A percentile compares a stretch with the other conserved stretches of the same genome.
These are phyloP conservation scores for Neoboletus brunneissimus DNA, from an alignment of 768 basidiomycete genomes.

Conservation along the genomic window DNA sequence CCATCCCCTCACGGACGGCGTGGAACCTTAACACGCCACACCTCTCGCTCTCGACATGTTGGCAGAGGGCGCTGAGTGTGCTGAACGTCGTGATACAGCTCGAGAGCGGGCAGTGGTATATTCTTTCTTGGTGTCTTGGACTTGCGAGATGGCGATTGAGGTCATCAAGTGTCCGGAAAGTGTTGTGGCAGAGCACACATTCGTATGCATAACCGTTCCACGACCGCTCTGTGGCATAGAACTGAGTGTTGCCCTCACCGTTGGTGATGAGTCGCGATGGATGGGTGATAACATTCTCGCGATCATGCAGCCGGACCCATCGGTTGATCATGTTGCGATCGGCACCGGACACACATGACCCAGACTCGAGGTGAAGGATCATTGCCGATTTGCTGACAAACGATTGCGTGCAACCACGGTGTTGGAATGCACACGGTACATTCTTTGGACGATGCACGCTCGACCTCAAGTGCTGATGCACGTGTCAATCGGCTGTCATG, in stretches of 20 bases:
- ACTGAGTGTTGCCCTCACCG: slow-evolving; percentile 3
- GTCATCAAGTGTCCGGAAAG: slow-evolving; percentile 37
- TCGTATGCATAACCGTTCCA: slow-evolving; percentile 51
- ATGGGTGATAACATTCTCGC: slow-evolving; percentile 50
- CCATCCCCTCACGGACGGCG: slow-evolving; percentile 39
- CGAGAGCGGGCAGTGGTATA: slow-evolving; percentile 52
- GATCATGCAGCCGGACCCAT: slow-evolving; percentile 44
- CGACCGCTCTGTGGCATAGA: slow-evolving; percentile 36
- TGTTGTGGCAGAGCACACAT: slow-evolving; percentile 58
- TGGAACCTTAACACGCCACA: slow-evolving; percentile 55
- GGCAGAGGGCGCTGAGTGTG: slow-evolving; percentile 56
- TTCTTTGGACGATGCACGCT: slow-evolving; percentile 42
- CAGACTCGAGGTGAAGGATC: slow-evolving; percentile 61
- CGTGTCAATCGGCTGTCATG: neutral
- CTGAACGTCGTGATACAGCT: slow-evolving; percentile 44
- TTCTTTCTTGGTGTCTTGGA: slow-evolving; percentile 51
- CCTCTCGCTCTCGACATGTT: slow-evolving; percentile 62
- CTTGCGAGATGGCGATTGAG: slow-evolving; percentile 67
- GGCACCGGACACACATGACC: slow-evolving; percentile 51
- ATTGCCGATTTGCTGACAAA: slow-evolving; percentile 58
- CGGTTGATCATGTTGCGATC: slow-evolving; percentile 35
- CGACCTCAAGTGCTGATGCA: slow-evolving; percentile 51
- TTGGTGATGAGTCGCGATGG: slow-evolving; percentile 48
- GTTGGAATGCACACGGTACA: slow-evolving; percentile 36
- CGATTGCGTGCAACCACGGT: slow-evolving; percentile 38